Evolutionary conservation across 2,329 filamentous ascomycete species (phyloP).

Genomic region (Paecilomyces sp.): DNA sequence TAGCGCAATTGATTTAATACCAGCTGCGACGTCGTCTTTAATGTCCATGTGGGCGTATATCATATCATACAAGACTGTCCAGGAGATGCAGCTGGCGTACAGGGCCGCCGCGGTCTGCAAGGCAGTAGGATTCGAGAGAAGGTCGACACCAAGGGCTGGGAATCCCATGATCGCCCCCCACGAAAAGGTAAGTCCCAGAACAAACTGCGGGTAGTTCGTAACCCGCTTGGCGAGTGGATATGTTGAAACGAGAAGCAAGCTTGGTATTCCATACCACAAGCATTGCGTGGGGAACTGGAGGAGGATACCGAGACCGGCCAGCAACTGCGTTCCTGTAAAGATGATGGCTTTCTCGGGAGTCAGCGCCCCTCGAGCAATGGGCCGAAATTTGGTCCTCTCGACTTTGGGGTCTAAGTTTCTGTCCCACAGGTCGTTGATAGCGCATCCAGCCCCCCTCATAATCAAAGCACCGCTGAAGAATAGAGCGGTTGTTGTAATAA

Average conservation of each 20-base stretch:
- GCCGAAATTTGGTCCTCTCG: slow-evolving; percentile 44
- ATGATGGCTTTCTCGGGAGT: slow-evolving; percentile 36
- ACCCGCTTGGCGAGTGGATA: slow-evolving; percentile 49
- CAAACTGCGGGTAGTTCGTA: slow-evolving; percentile 47
- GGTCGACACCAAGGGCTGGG: slow-evolving; percentile 38
- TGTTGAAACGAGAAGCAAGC: slow-evolving; percentile 36
- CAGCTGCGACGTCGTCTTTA: slow-evolving; percentile 42
- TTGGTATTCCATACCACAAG: slow-evolving; percentile 37
- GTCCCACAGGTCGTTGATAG: slow-evolving; percentile 52
- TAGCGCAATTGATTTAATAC: slow-evolving; percentile 46
- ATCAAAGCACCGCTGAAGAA: slow-evolving; percentile 41
- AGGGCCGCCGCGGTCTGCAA: slow-evolving; percentile 33
- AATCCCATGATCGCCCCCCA: slow-evolving; percentile 45
- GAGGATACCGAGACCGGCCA: slow-evolving; percentile 35
- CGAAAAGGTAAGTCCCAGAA: slow-evolving; percentile 46
- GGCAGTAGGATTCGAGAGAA: slow-evolving; percentile 31
- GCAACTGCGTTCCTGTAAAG: slow-evolving; percentile 38
- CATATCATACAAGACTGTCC: slow-evolving; percentile 46
- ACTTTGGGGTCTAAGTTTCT: slow-evolving; percentile 48
- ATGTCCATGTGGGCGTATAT: slow-evolving; percentile 48
- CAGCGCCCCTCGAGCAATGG: slow-evolving; percentile 46
- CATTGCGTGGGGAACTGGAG: slow-evolving; percentile 36
- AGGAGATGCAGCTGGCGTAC: slow-evolving; percentile 41
- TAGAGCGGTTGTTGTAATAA: slow-evolving; percentile 30
- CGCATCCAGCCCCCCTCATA: slow-evolving; percentile 45